Conservation (phyloP, 306 rosid species). For the Morella rubra region DNA sequence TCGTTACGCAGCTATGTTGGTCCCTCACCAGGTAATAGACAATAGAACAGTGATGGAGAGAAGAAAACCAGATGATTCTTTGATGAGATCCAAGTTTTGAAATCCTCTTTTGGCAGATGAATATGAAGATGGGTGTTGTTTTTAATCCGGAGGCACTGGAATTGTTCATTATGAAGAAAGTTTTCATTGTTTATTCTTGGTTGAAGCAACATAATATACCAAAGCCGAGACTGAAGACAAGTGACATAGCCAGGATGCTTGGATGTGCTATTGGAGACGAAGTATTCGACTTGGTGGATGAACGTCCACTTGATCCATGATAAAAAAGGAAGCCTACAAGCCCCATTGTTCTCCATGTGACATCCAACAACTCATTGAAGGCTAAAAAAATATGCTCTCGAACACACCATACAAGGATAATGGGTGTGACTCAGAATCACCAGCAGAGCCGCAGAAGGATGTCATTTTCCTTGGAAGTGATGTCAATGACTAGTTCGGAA, state of each 20-base stretch:
- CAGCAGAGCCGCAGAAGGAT: neutral
- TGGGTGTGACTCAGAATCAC: neutral
- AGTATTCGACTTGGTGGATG: slow-evolving; percentile 65
- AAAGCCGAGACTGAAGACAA: slow-evolving; percentile 66
- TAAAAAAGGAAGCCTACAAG: slow-evolving; percentile 8
- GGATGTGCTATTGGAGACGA: slow-evolving; percentile 93
- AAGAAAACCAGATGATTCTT: neutral
- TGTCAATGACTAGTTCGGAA: neutral
- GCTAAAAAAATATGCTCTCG: neutral
- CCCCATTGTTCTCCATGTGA: neutral
- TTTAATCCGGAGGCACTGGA: slow-evolving; percentile 94
- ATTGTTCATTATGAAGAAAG: slow-evolving; percentile 78
- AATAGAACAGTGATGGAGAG: slow-evolving; percentile 2
- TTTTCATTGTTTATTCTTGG: slow-evolving; percentile 78
- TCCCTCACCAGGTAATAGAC: slow-evolving; percentile 84
- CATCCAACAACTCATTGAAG: neutral
- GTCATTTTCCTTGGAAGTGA: neutral
- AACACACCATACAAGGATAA: neutral
- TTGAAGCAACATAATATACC: slow-evolving; percentile 79
- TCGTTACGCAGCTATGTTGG: slow-evolving; percentile 92
- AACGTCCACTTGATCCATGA: slow-evolving; percentile 56
- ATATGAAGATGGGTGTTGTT: slow-evolving; percentile 84
- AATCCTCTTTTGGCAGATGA: slow-evolving; percentile 62
- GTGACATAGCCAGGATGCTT: slow-evolving; percentile 96
- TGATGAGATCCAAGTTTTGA: slow-evolving; percentile 10